Evolutionary conservation across 768 basidiomycete species (phyloP).

Genomic region (Mycena venus): DNA sequence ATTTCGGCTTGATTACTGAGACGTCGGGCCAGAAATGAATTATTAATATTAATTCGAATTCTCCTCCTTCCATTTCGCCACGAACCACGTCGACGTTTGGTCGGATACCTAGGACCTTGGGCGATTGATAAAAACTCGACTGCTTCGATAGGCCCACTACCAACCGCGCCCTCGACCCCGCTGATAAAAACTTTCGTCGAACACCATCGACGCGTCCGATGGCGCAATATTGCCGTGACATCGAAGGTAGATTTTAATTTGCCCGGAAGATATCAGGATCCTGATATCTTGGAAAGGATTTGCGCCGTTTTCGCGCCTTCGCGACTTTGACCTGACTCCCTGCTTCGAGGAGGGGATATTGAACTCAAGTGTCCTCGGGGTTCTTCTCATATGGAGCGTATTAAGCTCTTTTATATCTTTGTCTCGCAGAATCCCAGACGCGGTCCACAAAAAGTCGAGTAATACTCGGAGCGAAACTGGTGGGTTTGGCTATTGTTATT

Average conservation of each 20-base stretch:
- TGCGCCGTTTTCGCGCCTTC: slow-evolving; percentile 65
- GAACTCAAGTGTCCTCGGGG: slow-evolving; percentile 62
- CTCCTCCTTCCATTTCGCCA: not conserved
- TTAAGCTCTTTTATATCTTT: slow-evolving; percentile 51
- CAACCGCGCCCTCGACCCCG: not conserved
- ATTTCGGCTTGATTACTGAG: not conserved
- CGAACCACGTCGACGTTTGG: not conserved
- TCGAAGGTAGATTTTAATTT: slow-evolving; percentile 47
- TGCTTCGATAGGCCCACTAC: not conserved
- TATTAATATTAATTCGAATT: not conserved
- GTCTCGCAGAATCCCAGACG: slow-evolving; percentile 38
- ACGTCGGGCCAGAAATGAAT: not conserved
- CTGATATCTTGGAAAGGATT: slow-evolving; percentile 62
- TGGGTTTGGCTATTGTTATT: slow-evolving; percentile 50
- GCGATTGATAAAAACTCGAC: not conserved
- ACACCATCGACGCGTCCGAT: not conserved
- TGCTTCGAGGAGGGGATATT: slow-evolving; percentile 87
- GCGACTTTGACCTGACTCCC: slow-evolving; percentile 82
- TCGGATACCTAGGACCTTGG: too few species aligned
- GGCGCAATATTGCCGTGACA: slow-evolving; percentile 56
- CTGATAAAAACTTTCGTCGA: not conserved
- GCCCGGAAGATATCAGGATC: not conserved
- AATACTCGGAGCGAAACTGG: slow-evolving; percentile 75
- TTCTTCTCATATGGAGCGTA: slow-evolving; percentile 58
- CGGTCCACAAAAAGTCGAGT: slow-evolving; percentile 63